Percentiles rank a stretch among this genome's conserved stretches.
Conservation (phyloP, 371 early-diverging fungal species). For the Rhizopus microsporus region DNA sequence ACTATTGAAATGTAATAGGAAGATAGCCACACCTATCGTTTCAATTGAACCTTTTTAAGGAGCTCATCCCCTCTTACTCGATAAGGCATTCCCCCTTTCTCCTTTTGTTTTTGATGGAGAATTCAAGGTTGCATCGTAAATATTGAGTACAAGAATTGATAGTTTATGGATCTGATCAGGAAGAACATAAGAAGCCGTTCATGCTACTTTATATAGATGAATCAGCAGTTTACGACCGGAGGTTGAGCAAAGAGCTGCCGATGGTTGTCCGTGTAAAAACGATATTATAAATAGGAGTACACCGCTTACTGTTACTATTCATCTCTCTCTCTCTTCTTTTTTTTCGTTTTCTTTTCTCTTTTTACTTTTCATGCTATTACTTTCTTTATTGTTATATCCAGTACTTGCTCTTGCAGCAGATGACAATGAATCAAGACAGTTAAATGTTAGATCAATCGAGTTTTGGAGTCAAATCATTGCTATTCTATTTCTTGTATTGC, state of each 20-base stretch:
- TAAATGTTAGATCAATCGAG: conserved; percentile 15
- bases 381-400: conserved; percentile 1
- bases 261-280: conserved; percentile 55
- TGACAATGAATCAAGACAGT: neutral
- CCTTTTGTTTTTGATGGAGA: neutral
- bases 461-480: conserved; percentile 49
- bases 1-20: too few relatives aligned
- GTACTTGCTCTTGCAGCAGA: conserved; percentile 11
- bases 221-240: conserved; percentile 1
- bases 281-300: conserved; percentile 14
- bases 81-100: neutral
- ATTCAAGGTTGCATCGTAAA: neutral
- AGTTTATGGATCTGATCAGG: neutral
- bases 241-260: conserved; percentile 28
- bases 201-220: too few relatives aligned
- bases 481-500: conserved; percentile 58
- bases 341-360: neutral
- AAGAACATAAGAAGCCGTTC: neutral
- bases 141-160: neutral
- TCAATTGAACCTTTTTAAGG: too few relatives aligned
- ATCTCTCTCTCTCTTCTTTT: conserved; percentile 3
- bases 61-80: neutral
- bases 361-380: conserved; percentile 1
- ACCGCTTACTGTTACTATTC: neutral
- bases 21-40: too few relatives aligned